Evolutionary conservation across 2,329 filamentous ascomycete genomes (phyloP).

Genomic region (Sphaceloma murrayae): DNA sequence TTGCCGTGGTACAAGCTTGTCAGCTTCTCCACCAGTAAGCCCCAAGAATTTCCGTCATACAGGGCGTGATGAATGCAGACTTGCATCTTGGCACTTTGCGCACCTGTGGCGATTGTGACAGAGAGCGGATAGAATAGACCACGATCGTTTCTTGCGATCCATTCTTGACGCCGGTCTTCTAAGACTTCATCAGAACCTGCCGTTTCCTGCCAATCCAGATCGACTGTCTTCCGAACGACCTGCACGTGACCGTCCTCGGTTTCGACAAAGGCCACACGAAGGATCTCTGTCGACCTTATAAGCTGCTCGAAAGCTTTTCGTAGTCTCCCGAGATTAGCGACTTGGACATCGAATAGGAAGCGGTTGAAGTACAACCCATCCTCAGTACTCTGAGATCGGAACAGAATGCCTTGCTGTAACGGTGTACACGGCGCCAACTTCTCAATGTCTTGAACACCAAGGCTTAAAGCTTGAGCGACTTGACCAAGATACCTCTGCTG

Average conservation of each 20-base stretch:
- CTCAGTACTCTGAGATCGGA: constrained; percentile 51
- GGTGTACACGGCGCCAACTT: constrained; percentile 74
- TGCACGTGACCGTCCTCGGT: constrained; percentile 72
- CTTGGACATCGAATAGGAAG: constrained; percentile 52
- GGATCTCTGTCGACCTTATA: constrained; percentile 47
- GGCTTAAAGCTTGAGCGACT: constrained; percentile 45
- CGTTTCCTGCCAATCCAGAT: constrained; percentile 23
- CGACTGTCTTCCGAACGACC: constrained; percentile 42
- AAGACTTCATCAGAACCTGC: constrained; percentile 38
- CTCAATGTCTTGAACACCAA: constrained; percentile 51
- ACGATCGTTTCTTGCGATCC: constrained; percentile 46
- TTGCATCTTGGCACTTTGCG: constrained; percentile 36
- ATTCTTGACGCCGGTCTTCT: constrained; percentile 35
- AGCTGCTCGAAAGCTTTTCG: constrained; percentile 49
- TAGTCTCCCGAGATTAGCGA: constrained; percentile 42
- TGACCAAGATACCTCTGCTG: constrained; percentile 50
- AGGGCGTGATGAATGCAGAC: constrained; percentile 75
- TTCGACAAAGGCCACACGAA: constrained; percentile 63
- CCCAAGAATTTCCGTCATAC: constrained; percentile 76
- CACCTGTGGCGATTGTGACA: constrained; percentile 35
- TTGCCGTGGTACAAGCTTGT: constrained; percentile 40
- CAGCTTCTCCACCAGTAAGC: constrained; percentile 54
- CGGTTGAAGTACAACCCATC: constrained; percentile 63
- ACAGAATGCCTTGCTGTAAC: constrained; percentile 78
- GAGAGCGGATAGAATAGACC: constrained; percentile 46